Percentiles rank a stretch among this genome's conserved stretches.
Evolutionary conservation across 495 filamentous ascomycete genomes (phyloP).

Genomic region (Aspergillus hancockii): DNA sequence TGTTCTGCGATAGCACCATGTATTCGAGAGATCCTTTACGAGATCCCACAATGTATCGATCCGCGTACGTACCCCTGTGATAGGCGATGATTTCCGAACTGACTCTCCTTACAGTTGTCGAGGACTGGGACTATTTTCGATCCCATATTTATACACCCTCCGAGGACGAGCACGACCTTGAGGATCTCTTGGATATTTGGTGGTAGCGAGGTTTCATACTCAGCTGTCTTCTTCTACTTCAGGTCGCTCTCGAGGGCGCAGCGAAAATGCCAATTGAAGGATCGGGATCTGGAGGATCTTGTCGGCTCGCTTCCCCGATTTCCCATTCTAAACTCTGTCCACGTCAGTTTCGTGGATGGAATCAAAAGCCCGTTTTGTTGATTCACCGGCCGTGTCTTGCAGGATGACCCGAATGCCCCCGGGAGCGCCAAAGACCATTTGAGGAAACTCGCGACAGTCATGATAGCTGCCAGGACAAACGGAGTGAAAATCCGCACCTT

Average conservation of each 20-base stretch:
- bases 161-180: neutral
- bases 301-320: neutral
- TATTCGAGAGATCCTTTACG: constrained; percentile 5
- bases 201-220: neutral
- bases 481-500: constrained; percentile 1
- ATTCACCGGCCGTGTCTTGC: constrained; percentile 6
- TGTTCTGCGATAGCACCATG: neutral
- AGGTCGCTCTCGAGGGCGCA: neutral
- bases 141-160: neutral
- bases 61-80: neutral
- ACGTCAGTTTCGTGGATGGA: constrained; percentile 5
- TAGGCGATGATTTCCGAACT: too few relatives aligned
- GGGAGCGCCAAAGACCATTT: neutral
- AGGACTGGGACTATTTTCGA: too few relatives aligned
- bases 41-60: constrained; percentile 2
- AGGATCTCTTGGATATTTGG: constrained; percentile 2
- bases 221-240: constrained; percentile 1
- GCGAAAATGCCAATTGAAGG: constrained; percentile 1
- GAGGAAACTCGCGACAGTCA: constrained; percentile 3
- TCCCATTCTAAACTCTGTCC: neutral
- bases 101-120: neutral
- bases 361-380: constrained; percentile 6
- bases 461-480: neutral
- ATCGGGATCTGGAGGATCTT: neutral
- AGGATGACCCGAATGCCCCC: neutral